Evolutionary conservation across 2,329 filamentous ascomycete species (phyloP), one percentile per base, ranked within the genome.

Genomic region (Ophiocordyceps robertsii): DNA sequence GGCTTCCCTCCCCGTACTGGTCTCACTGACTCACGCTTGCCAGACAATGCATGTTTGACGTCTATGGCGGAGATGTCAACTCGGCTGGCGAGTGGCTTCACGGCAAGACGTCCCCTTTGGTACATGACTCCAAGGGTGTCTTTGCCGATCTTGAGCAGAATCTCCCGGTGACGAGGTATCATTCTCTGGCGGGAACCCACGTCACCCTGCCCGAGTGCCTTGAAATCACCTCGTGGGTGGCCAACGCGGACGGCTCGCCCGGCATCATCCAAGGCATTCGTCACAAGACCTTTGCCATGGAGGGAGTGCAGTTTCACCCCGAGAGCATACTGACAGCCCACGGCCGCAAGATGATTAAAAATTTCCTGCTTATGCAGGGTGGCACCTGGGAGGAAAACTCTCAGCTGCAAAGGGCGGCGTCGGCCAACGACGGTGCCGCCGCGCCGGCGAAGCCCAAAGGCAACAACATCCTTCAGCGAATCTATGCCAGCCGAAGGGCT

Each of bases 251-350:
- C 56, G 81, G 81, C 41, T 78, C 77, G 29, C 87, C 84, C 49
- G 85, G 84, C 29, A 80, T 96, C 46, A 98, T 98, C 53, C 95
- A 96, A 83, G 92, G 92, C 38, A 84, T 98, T 38, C 81, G 92
- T 38, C 92, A 98, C 68, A 95, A 90, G 67, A 77, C 92, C 56
- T 84, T 82, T 54, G 75, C 85, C 2, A 73, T 96, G n/a, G 92
- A 98, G 61, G 92, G 89, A 35, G 92, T 98, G 14, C 92, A 98
- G 58, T 98, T 96, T 54, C 92, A 98, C 53, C 92, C 92, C 0
- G 92, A 98, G 64, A 96, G 90, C 59, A 98, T 98, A 44, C 67
- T 98, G 41, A 95, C 90, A 0, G 87, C 84, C 38, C 79, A 92
- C 45, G 92, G 93, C 4, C 80, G 89, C 31, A 66, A 75, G 31